A percentile compares a stretch with the other conserved stretches of the same genome.
phyloP scores from a whole-genome alignment of 495 filamentous ascomycete genomes.

The Thermothielavioides terrestris region DNA sequence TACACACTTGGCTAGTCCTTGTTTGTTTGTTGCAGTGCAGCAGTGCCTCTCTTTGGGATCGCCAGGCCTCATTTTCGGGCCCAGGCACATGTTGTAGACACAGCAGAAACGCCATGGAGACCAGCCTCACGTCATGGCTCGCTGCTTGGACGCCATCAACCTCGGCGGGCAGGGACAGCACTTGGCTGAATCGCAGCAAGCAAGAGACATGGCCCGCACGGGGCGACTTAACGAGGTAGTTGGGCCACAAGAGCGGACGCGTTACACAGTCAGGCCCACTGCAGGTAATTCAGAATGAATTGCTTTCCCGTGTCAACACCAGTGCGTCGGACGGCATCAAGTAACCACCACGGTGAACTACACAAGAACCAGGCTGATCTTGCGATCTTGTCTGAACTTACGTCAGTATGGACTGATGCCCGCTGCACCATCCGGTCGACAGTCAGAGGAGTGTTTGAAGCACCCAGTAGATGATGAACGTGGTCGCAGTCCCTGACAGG shows the following conservation, averaged over 20 bases:
- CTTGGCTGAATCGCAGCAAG: constrained; percentile 8
- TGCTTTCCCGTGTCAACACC: neutral
- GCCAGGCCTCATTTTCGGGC: constrained; percentile 4
- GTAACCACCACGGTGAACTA: no score
- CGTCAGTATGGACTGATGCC: no score
- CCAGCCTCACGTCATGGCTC: constrained; percentile 11
- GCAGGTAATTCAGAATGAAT: constrained; percentile 21
- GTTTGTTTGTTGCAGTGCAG: constrained; percentile 16
- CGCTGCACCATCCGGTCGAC: no score
- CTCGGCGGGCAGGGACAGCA: constrained; percentile 9
- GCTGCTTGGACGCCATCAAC: constrained; percentile 12
- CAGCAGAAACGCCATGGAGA: neutral
- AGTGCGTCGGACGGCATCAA: no score
- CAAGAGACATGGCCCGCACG: constrained; percentile 14
- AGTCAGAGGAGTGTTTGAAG: no score
- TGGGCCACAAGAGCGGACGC: constrained; percentile 12
- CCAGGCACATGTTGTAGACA: neutral
- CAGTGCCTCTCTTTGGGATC: neutral
- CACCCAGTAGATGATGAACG: no score
- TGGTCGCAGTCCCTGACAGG: no score
- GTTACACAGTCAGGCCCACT: constrained; percentile 22
- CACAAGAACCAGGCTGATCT: no score
- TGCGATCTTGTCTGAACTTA: no score
- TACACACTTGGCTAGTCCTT: neutral
- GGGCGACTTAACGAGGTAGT: constrained; percentile 2